phyloP scores from a whole-genome alignment of 73 alveolate genomes.

The Paramecium octaurelia region DNA sequence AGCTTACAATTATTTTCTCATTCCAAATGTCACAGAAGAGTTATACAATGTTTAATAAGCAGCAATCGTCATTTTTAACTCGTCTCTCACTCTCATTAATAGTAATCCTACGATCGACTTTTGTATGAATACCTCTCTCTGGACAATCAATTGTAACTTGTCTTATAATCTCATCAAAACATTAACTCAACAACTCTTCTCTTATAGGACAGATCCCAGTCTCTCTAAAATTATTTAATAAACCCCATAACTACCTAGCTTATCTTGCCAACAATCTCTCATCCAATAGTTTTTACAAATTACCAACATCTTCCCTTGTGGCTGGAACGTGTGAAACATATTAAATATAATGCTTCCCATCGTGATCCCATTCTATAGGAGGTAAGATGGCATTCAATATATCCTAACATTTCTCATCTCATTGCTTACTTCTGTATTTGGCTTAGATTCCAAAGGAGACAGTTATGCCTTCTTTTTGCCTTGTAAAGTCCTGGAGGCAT shows the following conservation, averaged over 20 bases:
- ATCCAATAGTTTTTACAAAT: slow-evolving; percentile 86
- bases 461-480: slow-evolving; percentile 80
- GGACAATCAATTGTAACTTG: slow-evolving; percentile 96
- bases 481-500: background rate
- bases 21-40: slow-evolving; percentile 89
- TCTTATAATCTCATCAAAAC: slow-evolving; percentile 93
- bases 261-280: slow-evolving; percentile 92
- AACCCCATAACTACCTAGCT: slow-evolving; percentile 66
- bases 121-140: slow-evolving; percentile 95
- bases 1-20: slow-evolving; percentile 91
- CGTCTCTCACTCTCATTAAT: slow-evolving; percentile 94
- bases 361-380: slow-evolving; percentile 94
- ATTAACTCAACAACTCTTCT: slow-evolving; percentile 87
- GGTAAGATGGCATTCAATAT: slow-evolving; percentile 89
- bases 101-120: slow-evolving; percentile 68
- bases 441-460: slow-evolving; percentile 91
- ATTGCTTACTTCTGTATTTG: slow-evolving; percentile 75
- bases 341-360: slow-evolving; percentile 89
- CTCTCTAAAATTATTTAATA: slow-evolving; percentile 68
- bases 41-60: slow-evolving; percentile 97
- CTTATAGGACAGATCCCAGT: slow-evolving; percentile 94
- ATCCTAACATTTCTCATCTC: slow-evolving; percentile 41
- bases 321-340: slow-evolving; percentile 92
- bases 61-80: slow-evolving; percentile 98
- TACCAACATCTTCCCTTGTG: slow-evolving; percentile 90